A percentile compares a stretch with the other conserved stretches of the same genome.
Evolutionary conservation across 1,284 basidiomycete species (phyloP).

Genomic region (Papiliotrema nemorosa): DNA sequence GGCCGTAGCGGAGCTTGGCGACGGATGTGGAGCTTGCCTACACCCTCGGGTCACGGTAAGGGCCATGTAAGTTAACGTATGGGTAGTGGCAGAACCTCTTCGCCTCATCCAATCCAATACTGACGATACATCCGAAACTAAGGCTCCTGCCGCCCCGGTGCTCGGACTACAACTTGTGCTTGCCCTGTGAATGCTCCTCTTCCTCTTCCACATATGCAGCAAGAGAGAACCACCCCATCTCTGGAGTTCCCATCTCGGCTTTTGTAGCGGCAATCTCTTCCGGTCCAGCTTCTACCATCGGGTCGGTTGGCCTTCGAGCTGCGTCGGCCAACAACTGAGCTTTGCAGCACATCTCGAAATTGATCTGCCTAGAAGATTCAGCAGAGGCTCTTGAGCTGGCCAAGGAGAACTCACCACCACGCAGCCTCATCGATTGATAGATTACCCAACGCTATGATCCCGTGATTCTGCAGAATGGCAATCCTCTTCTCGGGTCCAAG

Average conservation of each 20-base stretch:
- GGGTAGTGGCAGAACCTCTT: too few relatives aligned
- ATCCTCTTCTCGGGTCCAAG: slow-evolving; percentile 24
- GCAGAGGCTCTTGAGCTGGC: too few relatives aligned
- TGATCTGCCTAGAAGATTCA: too few relatives aligned
- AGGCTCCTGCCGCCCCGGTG: too few relatives aligned
- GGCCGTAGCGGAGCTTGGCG: too few relatives aligned
- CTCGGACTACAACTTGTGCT: slow-evolving; percentile 33
- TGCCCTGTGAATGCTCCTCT: slow-evolving; percentile 30
- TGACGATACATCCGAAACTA: too few relatives aligned
- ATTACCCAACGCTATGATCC: slow-evolving; percentile 31
- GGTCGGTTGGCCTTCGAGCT: slow-evolving; percentile 25
- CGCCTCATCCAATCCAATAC: too few relatives aligned
- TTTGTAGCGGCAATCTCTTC: slow-evolving; percentile 36
- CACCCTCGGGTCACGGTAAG: too few relatives aligned
- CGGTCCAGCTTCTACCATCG: slow-evolving; percentile 23
- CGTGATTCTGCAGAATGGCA: slow-evolving; percentile 43
- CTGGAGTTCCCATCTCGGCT: slow-evolving; percentile 36
- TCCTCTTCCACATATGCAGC: slow-evolving; percentile 41
- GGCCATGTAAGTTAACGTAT: too few relatives aligned
- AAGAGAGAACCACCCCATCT: slow-evolving; percentile 44
- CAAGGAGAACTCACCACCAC: too few relatives aligned
- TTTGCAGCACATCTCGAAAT: slow-evolving; percentile 42
- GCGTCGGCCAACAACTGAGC: slow-evolving; percentile 41
- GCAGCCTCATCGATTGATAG: slow-evolving; percentile 42
- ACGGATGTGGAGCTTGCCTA: too few relatives aligned